Base-by-base conservation (phyloP, 2,329 filamentous ascomycete genomes). In the Trichophyton verrucosum region DNA sequence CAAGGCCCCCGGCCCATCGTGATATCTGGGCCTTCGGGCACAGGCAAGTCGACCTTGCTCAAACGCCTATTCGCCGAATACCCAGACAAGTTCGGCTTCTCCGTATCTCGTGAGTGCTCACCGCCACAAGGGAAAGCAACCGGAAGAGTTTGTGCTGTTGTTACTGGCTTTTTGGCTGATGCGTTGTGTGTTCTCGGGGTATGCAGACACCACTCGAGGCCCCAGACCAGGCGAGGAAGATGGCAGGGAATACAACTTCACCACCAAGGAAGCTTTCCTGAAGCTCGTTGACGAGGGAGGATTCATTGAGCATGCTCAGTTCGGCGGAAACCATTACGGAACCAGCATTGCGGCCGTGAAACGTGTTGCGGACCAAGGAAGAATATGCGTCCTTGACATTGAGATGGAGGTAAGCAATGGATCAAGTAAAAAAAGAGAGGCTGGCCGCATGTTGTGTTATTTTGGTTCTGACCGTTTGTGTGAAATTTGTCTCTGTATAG, bases 271-370 rank as follows among this genome's bases (percentile, higher is more conserved):
- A 8, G 79, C 80, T 2, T 95, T 95, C 70, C 76, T 85, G 69
- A 77, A 80, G 49, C 80, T 94, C 63, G 83, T 90, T 60, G 78
- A 74, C n/a, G 73, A 82, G 62, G 80, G 83, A 61, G 87, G 85
- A 9, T 96, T 96, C 74, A 86, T 96, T 64, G 91, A 96, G 80
- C 84, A 88, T 77, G 91, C 91, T 60, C 78, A 87, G 72, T 96
- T 96, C 73, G 86, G 90, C 46, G 86, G 84, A 60, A 96, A 96
- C 76, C 78, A 84, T 70, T 96, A 96, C 76, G 91, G 91, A 61
- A 96, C 91, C 3, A 89, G 84, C 71, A 85, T 89, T 70, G 80
- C 81, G 74, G 89, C 89, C 30, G 89, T 96, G 64, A 82, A 86
- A 73, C 84, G 89, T 69, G 85, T 91, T 72, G 82, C 82, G 1